Conservation (phyloP, 306 rosid species). For the Psophocarpus tetragonolobus region DNA sequence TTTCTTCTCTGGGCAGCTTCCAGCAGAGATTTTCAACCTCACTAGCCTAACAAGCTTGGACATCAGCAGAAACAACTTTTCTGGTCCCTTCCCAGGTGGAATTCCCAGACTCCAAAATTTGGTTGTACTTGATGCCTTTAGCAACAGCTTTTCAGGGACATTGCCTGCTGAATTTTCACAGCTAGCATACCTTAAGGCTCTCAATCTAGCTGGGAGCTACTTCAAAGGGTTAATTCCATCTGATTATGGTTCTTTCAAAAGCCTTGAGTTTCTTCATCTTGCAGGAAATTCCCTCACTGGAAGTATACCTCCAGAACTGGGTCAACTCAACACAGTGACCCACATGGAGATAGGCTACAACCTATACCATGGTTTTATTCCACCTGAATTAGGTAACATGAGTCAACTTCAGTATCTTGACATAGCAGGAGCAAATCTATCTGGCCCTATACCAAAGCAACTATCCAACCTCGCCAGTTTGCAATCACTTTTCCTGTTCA, state of each 20-base stretch:
- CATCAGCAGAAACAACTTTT: conserved; percentile 84
- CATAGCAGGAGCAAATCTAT: conserved; percentile 82
- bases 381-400: conserved; percentile 79
- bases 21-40: conserved; percentile 67
- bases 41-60: conserved; percentile 63
- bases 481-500: conserved; percentile 78
- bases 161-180: conserved; percentile 67
- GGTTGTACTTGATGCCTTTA: conserved; percentile 73
- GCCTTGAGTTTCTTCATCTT: conserved; percentile 80
- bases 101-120: conserved; percentile 52
- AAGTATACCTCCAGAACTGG: conserved; percentile 70
- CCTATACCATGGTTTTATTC: conserved; percentile 60
- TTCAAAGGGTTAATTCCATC: conserved; percentile 85
- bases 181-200: conserved; percentile 58
- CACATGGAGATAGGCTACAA: conserved; percentile 96
- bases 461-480: conserved; percentile 74
- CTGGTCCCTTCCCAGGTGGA: conserved; percentile 76
- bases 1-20: conserved; percentile 71
- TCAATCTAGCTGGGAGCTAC: conserved; percentile 89
- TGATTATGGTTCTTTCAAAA: conserved; percentile 75
- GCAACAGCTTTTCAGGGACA: conserved; percentile 85
- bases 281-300: conserved; percentile 85
- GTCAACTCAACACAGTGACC: conserved; percentile 80
- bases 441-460: conserved; percentile 69
- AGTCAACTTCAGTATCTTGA: conserved; percentile 81